These are phyloP conservation scores for Pulveroboletus frians DNA, from an alignment of 768 basidiomycete genomes.

Conservation along the genomic window DNA sequence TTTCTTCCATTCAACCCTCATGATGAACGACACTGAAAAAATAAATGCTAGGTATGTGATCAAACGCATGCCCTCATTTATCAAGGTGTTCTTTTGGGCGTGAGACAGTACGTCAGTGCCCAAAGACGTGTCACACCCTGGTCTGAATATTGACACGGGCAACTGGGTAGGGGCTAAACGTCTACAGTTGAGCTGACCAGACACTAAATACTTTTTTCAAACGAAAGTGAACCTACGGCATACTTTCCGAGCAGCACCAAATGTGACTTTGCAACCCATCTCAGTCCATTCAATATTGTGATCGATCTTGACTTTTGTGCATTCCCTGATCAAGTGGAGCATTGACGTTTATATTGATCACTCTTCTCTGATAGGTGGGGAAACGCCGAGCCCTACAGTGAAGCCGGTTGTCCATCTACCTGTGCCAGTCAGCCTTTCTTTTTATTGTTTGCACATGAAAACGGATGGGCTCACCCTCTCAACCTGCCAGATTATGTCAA, in stretches of 20 bases:
- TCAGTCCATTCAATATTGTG: conserved; percentile 56
- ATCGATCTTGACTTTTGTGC: conserved; percentile 43
- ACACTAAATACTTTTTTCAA: neutral
- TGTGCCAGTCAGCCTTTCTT: conserved; percentile 19
- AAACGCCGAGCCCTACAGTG: conserved; percentile 10
- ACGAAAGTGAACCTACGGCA: conserved; percentile 46
- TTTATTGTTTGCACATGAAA: too few species aligned
- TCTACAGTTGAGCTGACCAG: neutral
- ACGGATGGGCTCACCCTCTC: neutral
- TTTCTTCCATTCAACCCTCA: too few species aligned
- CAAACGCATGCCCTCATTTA: conserved; percentile 27
- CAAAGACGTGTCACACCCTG: conserved; percentile 26
- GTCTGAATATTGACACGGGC: conserved; percentile 13
- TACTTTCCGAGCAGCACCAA: conserved; percentile 50
- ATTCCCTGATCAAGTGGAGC: too few species aligned
- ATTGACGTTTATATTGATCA: too few species aligned
- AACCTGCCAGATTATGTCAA: conserved; percentile 29
- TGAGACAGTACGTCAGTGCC: conserved; percentile 30
- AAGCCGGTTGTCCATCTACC: conserved; percentile 25
- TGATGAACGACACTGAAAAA: neutral
- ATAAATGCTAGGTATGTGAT: conserved; percentile 34
- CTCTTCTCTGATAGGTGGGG: conserved; percentile 20
- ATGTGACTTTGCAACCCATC: conserved; percentile 53
- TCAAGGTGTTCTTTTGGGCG: conserved; percentile 40
- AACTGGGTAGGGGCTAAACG: conserved; percentile 20